Percentiles rank a stretch among this genome's conserved stretches.
Evolutionary conservation across 352 stramenopile species (phyloP).

Genomic region (Saprolegnia diclina): DNA sequence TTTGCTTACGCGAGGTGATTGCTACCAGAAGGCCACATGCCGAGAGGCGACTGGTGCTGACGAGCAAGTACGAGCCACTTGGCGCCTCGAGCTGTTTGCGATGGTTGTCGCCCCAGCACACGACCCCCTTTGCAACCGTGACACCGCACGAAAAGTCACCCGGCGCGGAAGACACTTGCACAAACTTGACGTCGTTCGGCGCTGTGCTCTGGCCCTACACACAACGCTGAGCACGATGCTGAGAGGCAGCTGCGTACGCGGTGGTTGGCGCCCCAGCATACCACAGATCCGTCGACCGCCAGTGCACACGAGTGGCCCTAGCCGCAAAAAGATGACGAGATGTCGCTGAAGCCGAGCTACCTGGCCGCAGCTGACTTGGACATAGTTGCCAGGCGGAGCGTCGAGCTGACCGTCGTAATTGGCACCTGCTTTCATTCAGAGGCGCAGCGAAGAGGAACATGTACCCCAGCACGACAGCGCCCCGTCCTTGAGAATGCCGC

Average conservation of each 20-base stretch:
- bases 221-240: background rate
- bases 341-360: background rate
- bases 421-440: background rate
- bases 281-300: constrained; percentile 40
- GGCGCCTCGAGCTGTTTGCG: constrained; percentile 50
- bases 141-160: constrained; percentile 65
- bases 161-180: constrained; percentile 56
- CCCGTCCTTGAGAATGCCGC: constrained; percentile 73
- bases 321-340: constrained; percentile 33
- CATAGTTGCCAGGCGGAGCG: constrained; percentile 48
- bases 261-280: constrained; percentile 67
- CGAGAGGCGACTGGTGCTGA: constrained; percentile 57
- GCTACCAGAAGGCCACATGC: constrained; percentile 58
- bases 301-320: constrained; percentile 42
- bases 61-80: constrained; percentile 46
- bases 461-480: constrained; percentile 68
- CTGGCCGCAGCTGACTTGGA: constrained; percentile 73
- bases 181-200: constrained; percentile 36
- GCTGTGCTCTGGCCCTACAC: constrained; percentile 48
- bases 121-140: constrained; percentile 42
- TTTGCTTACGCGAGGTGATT: background rate
- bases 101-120: constrained; percentile 75
- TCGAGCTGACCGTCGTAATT: constrained; percentile 34
- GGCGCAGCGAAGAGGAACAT: background rate
- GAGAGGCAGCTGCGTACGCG: constrained; percentile 31